Conservation (phyloP, 1,284 basidiomycete species). For the Heliocybe sulcata region DNA sequence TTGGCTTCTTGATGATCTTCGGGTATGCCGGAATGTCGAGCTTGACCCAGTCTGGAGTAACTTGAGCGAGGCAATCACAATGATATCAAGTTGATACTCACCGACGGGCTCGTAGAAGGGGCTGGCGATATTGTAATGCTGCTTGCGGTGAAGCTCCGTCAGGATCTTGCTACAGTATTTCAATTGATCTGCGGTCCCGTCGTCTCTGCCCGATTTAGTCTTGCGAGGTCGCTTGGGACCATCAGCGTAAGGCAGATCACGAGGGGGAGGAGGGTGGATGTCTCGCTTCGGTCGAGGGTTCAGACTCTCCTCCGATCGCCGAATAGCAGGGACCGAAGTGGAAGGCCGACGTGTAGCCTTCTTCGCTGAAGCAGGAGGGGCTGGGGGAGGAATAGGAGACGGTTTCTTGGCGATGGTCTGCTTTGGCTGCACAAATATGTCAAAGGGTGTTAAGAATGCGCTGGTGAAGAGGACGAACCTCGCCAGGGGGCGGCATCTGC, state of each 20-base stretch:
- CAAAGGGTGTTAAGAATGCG: not conserved
- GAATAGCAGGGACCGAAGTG: slow-evolving; percentile 72
- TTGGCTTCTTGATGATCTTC: slow-evolving; percentile 88
- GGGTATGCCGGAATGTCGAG: slow-evolving; percentile 84
- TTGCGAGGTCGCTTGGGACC: slow-evolving; percentile 64
- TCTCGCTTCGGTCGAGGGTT: slow-evolving; percentile 90
- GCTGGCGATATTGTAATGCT: slow-evolving; percentile 65
- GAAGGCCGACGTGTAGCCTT: slow-evolving; percentile 61
- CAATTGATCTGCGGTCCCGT: slow-evolving; percentile 79
- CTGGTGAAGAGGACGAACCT: slow-evolving; percentile 40
- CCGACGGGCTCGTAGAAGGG: slow-evolving; percentile 95
- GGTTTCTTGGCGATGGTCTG: slow-evolving; percentile 25
- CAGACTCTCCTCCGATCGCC: slow-evolving; percentile 56
- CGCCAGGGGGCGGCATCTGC: slow-evolving; percentile 70
- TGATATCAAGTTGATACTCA: slow-evolving; percentile 29
- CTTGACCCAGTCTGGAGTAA: slow-evolving; percentile 56
- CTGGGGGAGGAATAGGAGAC: slow-evolving; percentile 18
- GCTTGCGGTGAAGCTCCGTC: slow-evolving; percentile 75
- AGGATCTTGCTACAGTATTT: slow-evolving; percentile 78
- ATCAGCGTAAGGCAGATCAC: slow-evolving; percentile 84
- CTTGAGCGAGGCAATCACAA: not conserved
- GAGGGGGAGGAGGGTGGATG: slow-evolving; percentile 91
- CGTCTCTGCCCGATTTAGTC: slow-evolving; percentile 54
- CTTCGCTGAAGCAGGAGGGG: slow-evolving; percentile 29
- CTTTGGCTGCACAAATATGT: slow-evolving; percentile 32